These are phyloP conservation scores for Rusavskia elegans DNA, from an alignment of 495 filamentous ascomycete genomes.

Conservation along the genomic window DNA sequence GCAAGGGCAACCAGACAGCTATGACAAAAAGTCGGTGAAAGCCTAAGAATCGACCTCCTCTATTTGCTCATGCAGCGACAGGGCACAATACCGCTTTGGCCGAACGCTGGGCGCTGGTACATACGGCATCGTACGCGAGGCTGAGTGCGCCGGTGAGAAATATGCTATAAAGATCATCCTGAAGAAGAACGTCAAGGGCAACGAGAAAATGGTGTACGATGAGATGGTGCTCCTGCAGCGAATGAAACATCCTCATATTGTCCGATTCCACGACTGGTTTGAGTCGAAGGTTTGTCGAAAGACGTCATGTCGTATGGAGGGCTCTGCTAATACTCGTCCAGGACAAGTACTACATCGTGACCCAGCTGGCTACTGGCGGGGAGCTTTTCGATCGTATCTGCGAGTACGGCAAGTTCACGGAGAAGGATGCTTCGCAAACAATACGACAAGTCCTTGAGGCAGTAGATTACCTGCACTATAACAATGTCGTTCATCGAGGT, in stretches of 20 bases:
- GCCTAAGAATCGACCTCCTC: neutral
- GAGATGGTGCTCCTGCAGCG: conserved; percentile 84
- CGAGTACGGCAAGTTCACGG: conserved; percentile 95
- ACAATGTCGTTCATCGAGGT: conserved; percentile 96
- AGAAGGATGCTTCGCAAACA: conserved; percentile 94
- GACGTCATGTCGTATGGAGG: neutral
- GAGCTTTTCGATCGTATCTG: conserved; percentile 98
- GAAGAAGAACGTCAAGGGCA: conserved; percentile 97
- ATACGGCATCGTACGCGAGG: conserved; percentile 96
- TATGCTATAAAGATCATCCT: conserved; percentile 98
- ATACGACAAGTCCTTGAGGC: conserved; percentile 91
- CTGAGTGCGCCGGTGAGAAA: conserved; percentile 63
- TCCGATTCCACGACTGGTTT: conserved; percentile 98
- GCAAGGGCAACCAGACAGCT: conserved; percentile 91
- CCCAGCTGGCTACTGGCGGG: conserved; percentile 87
- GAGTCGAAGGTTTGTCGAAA: conserved; percentile 53
- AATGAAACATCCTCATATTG: conserved; percentile 88
- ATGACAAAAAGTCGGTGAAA: conserved; percentile 76
- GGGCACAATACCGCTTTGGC: conserved; percentile 78
- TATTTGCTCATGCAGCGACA: conserved; percentile 19
- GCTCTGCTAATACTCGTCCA: conserved; percentile 16
- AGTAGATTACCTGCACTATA: conserved; percentile 85
- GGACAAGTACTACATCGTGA: conserved; percentile 99
- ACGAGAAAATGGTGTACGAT: conserved; percentile 97
- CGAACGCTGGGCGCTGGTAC: conserved; percentile 90